Evolutionary conservation across 2,329 filamentous ascomycete genomes (phyloP).

Genomic region (Neonectria coccinea): DNA sequence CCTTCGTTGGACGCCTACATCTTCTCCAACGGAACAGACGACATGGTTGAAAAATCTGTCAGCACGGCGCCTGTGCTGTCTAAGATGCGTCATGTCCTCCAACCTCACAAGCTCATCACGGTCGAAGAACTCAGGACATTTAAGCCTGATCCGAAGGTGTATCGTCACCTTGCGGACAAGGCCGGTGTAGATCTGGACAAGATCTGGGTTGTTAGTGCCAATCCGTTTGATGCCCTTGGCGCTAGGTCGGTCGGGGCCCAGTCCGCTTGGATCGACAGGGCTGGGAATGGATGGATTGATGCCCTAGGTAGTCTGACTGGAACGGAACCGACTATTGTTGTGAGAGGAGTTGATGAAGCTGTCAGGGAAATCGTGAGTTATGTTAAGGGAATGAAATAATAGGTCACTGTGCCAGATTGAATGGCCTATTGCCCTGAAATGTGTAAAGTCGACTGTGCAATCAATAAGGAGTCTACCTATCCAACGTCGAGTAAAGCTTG

Average conservation of each 20-base stretch:
- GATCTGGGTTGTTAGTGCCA: constrained; percentile 78
- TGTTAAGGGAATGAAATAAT: not conserved
- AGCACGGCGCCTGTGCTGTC: constrained; percentile 66
- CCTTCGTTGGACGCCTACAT: constrained; percentile 65
- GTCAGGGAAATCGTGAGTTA: constrained; percentile 51
- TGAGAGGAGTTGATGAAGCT: constrained; percentile 68
- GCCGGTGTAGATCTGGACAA: constrained; percentile 61
- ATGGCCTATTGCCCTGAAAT: no score
- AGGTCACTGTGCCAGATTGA: not conserved
- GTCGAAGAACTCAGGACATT: constrained; percentile 70
- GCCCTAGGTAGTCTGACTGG: constrained; percentile 60
- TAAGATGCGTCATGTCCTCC: constrained; percentile 59
- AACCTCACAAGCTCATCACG: constrained; percentile 61
- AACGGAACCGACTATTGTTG: constrained; percentile 65
- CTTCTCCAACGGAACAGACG: constrained; percentile 76
- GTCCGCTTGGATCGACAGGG: constrained; percentile 75
- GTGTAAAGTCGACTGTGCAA: no score
- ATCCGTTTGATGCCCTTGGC: constrained; percentile 79
- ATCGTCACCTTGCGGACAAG: constrained; percentile 67
- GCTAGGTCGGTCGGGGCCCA: constrained; percentile 71
- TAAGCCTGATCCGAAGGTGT: constrained; percentile 74
- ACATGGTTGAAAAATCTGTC: constrained; percentile 73
- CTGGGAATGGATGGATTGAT: constrained; percentile 74
- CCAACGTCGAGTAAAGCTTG: no score
- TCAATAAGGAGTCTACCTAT: no score